These are phyloP conservation scores for Nicotiana otophora DNA, from an alignment of 257 asterid genomes.

Conservation along the genomic window DNA sequence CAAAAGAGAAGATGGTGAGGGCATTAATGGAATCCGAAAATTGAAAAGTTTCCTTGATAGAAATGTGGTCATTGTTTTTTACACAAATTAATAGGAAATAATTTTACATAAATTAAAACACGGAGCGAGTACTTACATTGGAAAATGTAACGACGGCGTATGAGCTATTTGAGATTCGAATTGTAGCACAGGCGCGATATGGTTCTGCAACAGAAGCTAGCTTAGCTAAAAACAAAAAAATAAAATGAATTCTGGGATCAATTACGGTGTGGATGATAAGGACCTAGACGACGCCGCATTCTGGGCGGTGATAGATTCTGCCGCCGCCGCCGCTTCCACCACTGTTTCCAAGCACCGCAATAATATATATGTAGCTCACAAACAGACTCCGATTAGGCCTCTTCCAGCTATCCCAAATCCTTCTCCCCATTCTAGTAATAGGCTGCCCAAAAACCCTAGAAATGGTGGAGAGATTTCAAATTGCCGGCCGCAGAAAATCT, in stretches of 20 bases:
- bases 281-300: constrained; percentile 86
- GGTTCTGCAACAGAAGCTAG: not conserved
- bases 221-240: not conserved
- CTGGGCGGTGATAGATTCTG: constrained; percentile 91
- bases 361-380: constrained; percentile 27
- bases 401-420: constrained; percentile 29
- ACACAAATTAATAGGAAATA: too few species aligned
- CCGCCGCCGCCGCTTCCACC: constrained; percentile 19
- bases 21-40: too few species aligned
- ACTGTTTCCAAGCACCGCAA: constrained; percentile 41
- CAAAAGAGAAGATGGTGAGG: too few species aligned
- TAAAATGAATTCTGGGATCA: constrained; percentile 32
- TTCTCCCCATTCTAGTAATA: constrained; percentile 42
- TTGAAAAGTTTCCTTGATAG: too few species aligned
- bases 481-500: constrained; percentile 45
- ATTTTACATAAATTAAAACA: too few species aligned
- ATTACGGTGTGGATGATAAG: constrained; percentile 49
- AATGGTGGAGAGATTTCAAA: constrained; percentile 49
- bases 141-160: not conserved
- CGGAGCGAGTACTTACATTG: too few species aligned
- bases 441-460: constrained; percentile 15
- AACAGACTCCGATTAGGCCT: constrained; percentile 53
- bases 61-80: too few species aligned
- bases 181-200: not conserved
- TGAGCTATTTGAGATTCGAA: not conserved